Evolutionary conservation across 1,284 basidiomycete species (phyloP).

Genomic region (Trichosporon sp.): DNA sequence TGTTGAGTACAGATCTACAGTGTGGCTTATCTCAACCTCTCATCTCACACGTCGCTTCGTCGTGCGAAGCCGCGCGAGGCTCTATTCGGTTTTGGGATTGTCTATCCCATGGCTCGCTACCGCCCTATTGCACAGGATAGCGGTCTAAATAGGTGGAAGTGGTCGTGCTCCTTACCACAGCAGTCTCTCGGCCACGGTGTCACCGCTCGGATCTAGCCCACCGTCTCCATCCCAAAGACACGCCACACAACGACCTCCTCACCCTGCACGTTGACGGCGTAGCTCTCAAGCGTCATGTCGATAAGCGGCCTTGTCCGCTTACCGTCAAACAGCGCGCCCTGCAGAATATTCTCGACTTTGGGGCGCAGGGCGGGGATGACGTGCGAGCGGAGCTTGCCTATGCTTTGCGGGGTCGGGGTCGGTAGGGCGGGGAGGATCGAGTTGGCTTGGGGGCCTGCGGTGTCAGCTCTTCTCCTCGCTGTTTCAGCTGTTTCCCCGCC

Average conservation of each 20-base stretch:
- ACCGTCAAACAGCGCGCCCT: conserved; percentile 28
- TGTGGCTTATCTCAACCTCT: too few species aligned
- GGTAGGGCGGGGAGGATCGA: conserved; percentile 31
- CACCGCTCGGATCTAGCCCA: background rate
- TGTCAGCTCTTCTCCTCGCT: too few species aligned
- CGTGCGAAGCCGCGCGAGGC: too few species aligned
- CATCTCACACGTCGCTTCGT: too few species aligned
- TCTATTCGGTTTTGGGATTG: too few species aligned
- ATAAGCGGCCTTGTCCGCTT: conserved; percentile 20
- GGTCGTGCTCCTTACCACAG: too few species aligned
- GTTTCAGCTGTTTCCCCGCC: too few species aligned
- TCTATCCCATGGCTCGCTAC: too few species aligned
- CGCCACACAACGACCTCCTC: conserved; percentile 9
- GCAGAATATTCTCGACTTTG: conserved; percentile 21
- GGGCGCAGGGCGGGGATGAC: background rate
- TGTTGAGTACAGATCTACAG: background rate
- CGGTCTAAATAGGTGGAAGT: too few species aligned
- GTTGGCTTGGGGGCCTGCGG: conserved; percentile 3
- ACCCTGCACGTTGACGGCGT: background rate
- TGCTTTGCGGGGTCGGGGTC: conserved; percentile 6
- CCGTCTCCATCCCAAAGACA: conserved; percentile 12
- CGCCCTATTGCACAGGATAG: too few species aligned
- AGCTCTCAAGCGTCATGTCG: conserved; percentile 31
- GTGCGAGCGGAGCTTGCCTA: background rate
- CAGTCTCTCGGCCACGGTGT: too few species aligned